Evolutionary conservation across 257 asterid genomes (phyloP).

Genomic region (Asclepias syriaca): DNA sequence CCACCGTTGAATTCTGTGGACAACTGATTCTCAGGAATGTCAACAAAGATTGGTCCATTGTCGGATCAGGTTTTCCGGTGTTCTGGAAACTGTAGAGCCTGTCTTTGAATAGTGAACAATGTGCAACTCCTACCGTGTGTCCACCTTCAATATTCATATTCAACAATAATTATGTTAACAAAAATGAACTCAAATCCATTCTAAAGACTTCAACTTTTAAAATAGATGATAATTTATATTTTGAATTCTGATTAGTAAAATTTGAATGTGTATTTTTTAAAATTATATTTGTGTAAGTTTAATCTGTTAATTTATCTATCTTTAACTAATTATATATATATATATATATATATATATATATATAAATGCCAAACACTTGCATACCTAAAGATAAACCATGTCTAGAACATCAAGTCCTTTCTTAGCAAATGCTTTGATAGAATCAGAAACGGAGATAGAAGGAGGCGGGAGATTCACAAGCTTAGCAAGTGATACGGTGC

Average conservation of each 20-base stretch:
- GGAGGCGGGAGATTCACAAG: constrained; percentile 56
- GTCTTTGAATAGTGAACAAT: constrained; percentile 38
- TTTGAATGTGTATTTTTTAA: too few relatives aligned
- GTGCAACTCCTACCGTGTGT: constrained; percentile 54
- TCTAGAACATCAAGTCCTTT: constrained; percentile 40
- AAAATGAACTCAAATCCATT: too few relatives aligned
- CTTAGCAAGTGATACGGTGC: constrained; percentile 32
- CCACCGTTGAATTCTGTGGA: constrained; percentile 25
- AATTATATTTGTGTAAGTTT: too few relatives aligned
- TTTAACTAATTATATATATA: too few relatives aligned
- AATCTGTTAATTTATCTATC: too few relatives aligned
- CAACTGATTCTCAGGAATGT: constrained; percentile 21
- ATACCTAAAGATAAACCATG: constrained; percentile 60
- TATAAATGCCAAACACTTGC: too few relatives aligned
- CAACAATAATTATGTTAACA: too few relatives aligned
- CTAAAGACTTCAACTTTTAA: too few relatives aligned
- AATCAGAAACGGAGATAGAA: constrained; percentile 30
- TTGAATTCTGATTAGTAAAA: too few relatives aligned
- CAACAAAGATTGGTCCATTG: constrained; percentile 35
- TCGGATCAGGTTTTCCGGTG: constrained; percentile 46
- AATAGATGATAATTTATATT: too few relatives aligned
- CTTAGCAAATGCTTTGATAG: constrained; percentile 29
- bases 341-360: too few relatives aligned
- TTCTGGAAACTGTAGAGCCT: constrained; percentile 44
- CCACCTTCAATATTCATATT: constrained; percentile 34